Conservation (phyloP, 371 early-diverging fungal species). For the Mucor velutinosus region DNA sequence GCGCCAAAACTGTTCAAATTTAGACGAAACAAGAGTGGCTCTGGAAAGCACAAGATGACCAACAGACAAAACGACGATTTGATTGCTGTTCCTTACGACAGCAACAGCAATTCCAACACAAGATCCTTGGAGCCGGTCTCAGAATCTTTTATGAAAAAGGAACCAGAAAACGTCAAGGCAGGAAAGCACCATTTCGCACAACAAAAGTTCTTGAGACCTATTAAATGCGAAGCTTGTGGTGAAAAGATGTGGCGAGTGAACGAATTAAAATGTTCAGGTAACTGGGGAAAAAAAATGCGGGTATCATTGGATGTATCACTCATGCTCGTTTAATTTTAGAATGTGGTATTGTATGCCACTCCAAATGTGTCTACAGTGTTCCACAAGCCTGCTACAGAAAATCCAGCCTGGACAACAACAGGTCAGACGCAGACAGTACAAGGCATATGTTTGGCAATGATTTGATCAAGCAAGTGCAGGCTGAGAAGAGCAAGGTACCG, state of each 20-base stretch:
- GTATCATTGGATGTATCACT: neutral
- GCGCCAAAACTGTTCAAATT: slow-evolving; percentile 50
- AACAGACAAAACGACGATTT: slow-evolving; percentile 21
- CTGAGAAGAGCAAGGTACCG: slow-evolving; percentile 58
- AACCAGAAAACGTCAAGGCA: neutral
- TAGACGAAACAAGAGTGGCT: slow-evolving; percentile 33
- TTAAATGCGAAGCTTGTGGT: slow-evolving; percentile 81
- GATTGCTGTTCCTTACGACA: slow-evolving; percentile 36
- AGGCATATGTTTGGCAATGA: slow-evolving; percentile 41
- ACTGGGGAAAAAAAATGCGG: neutral
- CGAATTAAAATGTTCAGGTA: slow-evolving; percentile 78
- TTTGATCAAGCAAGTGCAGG: slow-evolving; percentile 38
- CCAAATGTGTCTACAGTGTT: slow-evolving; percentile 41
- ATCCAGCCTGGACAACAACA: slow-evolving; percentile 14
- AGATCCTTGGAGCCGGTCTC: slow-evolving; percentile 24
- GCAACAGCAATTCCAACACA: slow-evolving; percentile 11
- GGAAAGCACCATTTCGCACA: slow-evolving; percentile 63
- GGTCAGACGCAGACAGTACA: slow-evolving; percentile 6
- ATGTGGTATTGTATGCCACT: slow-evolving; percentile 41
- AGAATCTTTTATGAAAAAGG: slow-evolving; percentile 14
- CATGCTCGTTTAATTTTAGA: slow-evolving; percentile 20
- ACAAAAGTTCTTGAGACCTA: slow-evolving; percentile 66
- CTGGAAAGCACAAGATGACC: slow-evolving; percentile 18
- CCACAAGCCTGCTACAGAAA: slow-evolving; percentile 30
- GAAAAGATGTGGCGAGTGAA: slow-evolving; percentile 88